A percentile compares a stretch with the other conserved stretches of the same genome.
phyloP scores from a whole-genome alignment of 176 grass and related monocot species.

The Avena eriantha region DNA sequence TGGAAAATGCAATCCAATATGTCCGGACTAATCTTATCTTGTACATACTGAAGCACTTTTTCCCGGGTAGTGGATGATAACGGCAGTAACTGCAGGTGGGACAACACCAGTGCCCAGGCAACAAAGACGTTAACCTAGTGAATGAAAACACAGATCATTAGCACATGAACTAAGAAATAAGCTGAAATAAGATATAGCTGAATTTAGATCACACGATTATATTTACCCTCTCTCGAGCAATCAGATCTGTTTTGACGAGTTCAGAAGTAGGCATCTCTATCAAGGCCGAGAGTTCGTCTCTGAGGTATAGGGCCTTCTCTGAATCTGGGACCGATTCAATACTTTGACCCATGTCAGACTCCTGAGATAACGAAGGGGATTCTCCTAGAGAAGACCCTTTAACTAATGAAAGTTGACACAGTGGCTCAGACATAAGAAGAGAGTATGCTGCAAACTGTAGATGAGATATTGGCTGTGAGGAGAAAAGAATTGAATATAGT shows the following conservation, averaged over 20 bases:
- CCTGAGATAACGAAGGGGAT: slow-evolving; percentile 24
- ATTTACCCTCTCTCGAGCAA: slow-evolving; percentile 69
- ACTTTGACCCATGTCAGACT: slow-evolving; percentile 51
- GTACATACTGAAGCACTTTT: slow-evolving; percentile 77
- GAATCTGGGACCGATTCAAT: slow-evolving; percentile 47
- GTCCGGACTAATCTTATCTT: slow-evolving; percentile 72
- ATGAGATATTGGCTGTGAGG: slow-evolving; percentile 65
- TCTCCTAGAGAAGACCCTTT: slow-evolving; percentile 55
- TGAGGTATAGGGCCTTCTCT: slow-evolving; percentile 63
- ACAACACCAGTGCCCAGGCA: slow-evolving; percentile 78
- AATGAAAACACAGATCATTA: slow-evolving; percentile 41
- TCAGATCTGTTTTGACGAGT: slow-evolving; percentile 74
- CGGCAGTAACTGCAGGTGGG: slow-evolving; percentile 63
- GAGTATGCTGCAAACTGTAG: slow-evolving; percentile 82
- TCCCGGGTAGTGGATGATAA: slow-evolving; percentile 61
- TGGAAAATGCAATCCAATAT: slow-evolving; percentile 94
- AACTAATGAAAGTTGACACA: slow-evolving; percentile 68
- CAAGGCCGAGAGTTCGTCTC: slow-evolving; percentile 76
- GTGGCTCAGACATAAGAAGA: slow-evolving; percentile 79
- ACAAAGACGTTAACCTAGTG: slow-evolving; percentile 79
- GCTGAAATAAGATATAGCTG: slow-evolving; percentile 10
- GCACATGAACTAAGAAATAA: slow-evolving; percentile 30
- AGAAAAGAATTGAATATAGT: slow-evolving; percentile 90
- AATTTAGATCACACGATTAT: slow-evolving; percentile 16
- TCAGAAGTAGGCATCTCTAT: slow-evolving; percentile 67